Base-by-base conservation (phyloP, 73 alveolate genomes). In the Blepharisma stoltei region DNA sequence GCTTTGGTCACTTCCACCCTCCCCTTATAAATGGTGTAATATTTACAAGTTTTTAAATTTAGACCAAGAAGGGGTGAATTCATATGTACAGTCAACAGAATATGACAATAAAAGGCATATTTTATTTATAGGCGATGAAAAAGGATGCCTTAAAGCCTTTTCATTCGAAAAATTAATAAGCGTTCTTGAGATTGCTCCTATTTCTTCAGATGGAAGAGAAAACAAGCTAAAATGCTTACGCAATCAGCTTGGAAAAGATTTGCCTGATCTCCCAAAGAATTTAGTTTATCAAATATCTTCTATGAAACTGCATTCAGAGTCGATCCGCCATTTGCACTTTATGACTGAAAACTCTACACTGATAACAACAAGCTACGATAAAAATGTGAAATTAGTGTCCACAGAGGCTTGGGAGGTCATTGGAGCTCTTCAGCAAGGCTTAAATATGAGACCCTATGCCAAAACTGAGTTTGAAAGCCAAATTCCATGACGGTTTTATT, bases 371-470 rank as follows among this genome's bases (percentile, higher is more conserved):
- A 52, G 67, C 4, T 52, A 1, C 3, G 67, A 52, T 52, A 52
- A 20, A 52, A 52, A 20, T n/a, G 67, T 52, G 3, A 52, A 52
- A 52, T 20, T 52, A 52, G 18, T 14, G 23, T 14, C 67, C 67
- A 20, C 67, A 52, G 67, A 52, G 23, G 23, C 67, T 52, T 14
- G 67, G 23, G 67, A 52, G 23, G 32, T 52, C 3, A 14, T 52
- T n/a, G 67, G 67, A 52, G 67, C 67, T 52, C 23, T 52, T n/a
- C 23, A 52, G 67, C 67, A 52, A 52, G 67, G 67, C 41, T 32
- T 3, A 1, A 32, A 0, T 14, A 60, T 8, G 46, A 25, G 4
- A n/a, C 5, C 4, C 2, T 1, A n/a, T 60, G 48, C 46, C n/a
- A 14, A 25, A 60, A 60, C 2, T 14, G 73, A 60, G 38, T 20